A percentile compares a stretch with the other conserved stretches of the same genome.
phyloP scores from a whole-genome alignment of 1,284 basidiomycete genomes.

The Heliocybe sulcata region DNA sequence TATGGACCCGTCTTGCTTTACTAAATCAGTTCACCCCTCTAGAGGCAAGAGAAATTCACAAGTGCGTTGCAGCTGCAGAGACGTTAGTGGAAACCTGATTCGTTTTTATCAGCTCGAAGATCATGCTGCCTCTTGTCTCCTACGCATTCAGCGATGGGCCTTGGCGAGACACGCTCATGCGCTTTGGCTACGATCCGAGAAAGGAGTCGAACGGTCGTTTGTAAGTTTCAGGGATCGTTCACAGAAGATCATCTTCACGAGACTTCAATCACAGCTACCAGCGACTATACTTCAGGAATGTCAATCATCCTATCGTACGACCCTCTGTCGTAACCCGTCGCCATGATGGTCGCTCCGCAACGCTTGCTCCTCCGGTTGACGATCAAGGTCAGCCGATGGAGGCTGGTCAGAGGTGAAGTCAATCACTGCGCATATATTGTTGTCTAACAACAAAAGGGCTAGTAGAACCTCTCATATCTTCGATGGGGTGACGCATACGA shows the following conservation, averaged over 20 bases:
- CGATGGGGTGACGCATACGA: constrained; percentile 74
- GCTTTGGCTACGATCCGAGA: constrained; percentile 88
- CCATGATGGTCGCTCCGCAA: constrained; percentile 39
- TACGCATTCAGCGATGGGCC: constrained; percentile 94
- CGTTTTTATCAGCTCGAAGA: constrained; percentile 54
- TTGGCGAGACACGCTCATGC: constrained; percentile 86
- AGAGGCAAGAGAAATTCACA: constrained; percentile 65
- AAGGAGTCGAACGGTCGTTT: constrained; percentile 63
- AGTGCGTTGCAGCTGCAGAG: constrained; percentile 35
- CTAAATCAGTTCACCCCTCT: constrained; percentile 74
- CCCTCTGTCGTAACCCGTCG: constrained; percentile 63
- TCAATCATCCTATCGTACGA: constrained; percentile 69
- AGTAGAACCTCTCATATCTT: constrained; percentile 72
- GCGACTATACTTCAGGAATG: constrained; percentile 77
- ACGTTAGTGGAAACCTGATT: background rate
- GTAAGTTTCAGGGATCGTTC: constrained; percentile 30
- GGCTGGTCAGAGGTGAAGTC: constrained; percentile 18
- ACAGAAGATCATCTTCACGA: background rate
- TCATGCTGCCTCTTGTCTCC: constrained; percentile 60
- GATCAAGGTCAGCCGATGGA: constrained; percentile 13
- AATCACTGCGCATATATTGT: background rate
- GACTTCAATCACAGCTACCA: constrained; percentile 52
- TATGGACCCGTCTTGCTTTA: constrained; percentile 85
- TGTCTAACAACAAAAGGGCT: background rate
- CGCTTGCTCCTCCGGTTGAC: constrained; percentile 9